These are phyloP conservation scores for Sphagnum fallax DNA, from an alignment of 228 moss, liverwort and hornwort genomes.

Conservation along the genomic window DNA sequence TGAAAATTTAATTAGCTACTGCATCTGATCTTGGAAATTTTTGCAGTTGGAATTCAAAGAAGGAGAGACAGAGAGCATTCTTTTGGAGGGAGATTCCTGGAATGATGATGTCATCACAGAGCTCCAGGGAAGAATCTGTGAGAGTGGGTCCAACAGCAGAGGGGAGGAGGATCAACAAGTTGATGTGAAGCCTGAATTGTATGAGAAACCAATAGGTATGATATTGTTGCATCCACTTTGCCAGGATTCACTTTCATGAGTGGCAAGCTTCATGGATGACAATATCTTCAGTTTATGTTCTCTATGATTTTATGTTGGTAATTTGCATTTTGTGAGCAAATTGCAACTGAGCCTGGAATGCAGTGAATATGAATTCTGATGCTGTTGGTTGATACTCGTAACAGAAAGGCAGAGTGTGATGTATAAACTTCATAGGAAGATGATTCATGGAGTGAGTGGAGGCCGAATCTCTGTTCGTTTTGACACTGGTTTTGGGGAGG, in stretches of 20 bases:
- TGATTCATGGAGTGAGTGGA: slow-evolving; percentile 60
- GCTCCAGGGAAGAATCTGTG: slow-evolving; percentile 47
- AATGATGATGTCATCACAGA: slow-evolving; percentile 53
- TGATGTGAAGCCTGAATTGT: slow-evolving; percentile 20
- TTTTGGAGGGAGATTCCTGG: slow-evolving; percentile 65
- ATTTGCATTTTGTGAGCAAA: too few relatives aligned
- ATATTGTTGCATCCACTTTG: background rate
- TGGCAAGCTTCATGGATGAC: too few relatives aligned
- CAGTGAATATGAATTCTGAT: too few relatives aligned
- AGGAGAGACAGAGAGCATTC: slow-evolving; percentile 22
- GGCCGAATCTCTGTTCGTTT: slow-evolving; percentile 60
- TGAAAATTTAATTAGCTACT: too few relatives aligned
- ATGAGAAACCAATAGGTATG: slow-evolving; percentile 30
- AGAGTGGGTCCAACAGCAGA: slow-evolving; percentile 26
- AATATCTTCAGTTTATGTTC: too few relatives aligned
- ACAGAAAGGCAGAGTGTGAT: slow-evolving; percentile 42
- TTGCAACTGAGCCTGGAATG: too few relatives aligned
- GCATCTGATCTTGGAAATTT: background rate
- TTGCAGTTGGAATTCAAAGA: slow-evolving; percentile 34
- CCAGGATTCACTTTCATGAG: too few relatives aligned
- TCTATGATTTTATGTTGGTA: too few relatives aligned
- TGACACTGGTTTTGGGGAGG: slow-evolving; percentile 48
- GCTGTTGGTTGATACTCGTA: background rate
- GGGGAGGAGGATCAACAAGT: slow-evolving; percentile 27
- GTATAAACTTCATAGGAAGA: slow-evolving; percentile 43